Evolutionary conservation across 257 asterid genomes (phyloP), one percentile per base, ranked within the genome.

Genomic region (Rubia yunnanensis): DNA sequence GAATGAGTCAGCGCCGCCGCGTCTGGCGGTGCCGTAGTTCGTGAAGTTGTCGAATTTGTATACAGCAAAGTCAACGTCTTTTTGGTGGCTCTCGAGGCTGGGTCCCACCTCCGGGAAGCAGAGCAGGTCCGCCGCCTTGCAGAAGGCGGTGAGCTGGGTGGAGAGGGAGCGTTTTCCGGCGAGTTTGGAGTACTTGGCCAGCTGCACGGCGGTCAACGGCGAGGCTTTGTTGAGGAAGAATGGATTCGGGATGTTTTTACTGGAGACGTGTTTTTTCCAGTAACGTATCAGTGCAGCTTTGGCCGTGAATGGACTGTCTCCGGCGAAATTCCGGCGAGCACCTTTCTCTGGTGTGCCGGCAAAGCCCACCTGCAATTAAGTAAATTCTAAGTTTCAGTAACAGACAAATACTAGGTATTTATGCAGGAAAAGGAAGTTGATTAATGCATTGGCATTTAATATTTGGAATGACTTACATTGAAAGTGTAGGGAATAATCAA

Each of bases 91-190:
- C 52, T 76, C 82, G 46, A 84, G 81, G 49, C 89, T 81, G 3
- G 82, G 75, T 5, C 82, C 60, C 5, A 83, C 64, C 67, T 84
- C 88, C 24, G 84, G 83, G 79, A 84, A 86, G 63, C 96, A 88
- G 34, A 88, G 74, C 6, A 88, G 83, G 3, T 84, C 79, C 0
- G 96, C 94, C 52, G 67, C 74, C 34, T 86, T 23, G 73, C 96
- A 88, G 74, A 88, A 88, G n/a, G 78, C 79, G 0, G 83, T 83
- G 27, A 88, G 83, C 6, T 82, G 80, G 8, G 84, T 62, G 20
- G 96, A 84, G n/a, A 88, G 83, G 4, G 85, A 72, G 79, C 74
- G 81, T 64, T 75, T 76, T 39, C 78, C 82, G 69, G 85, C 89
- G 61, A 84, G 83, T 64, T 76, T 84, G 2, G 75, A 68, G 41